Evolutionary conservation across 768 basidiomycete species (phyloP).

Genomic region (Hygrocybe coccinea): DNA sequence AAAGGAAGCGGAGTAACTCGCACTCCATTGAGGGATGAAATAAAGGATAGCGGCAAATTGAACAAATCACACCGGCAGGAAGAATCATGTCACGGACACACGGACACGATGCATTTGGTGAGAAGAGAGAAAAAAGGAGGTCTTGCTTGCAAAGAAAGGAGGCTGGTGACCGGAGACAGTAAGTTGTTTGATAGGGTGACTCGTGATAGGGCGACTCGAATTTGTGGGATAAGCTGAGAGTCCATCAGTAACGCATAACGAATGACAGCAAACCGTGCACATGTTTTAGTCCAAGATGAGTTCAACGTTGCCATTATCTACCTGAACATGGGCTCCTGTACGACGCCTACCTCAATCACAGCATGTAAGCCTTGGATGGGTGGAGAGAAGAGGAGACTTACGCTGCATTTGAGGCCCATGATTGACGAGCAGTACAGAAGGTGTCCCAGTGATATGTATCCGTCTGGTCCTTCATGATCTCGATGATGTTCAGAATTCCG

Average conservation of each 20-base stretch:
- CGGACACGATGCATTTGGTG: too few relatives aligned
- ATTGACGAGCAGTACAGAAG: neutral
- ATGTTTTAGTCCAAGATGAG: neutral
- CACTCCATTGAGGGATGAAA: neutral
- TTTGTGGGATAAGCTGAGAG: neutral
- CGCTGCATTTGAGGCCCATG: neutral
- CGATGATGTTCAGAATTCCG: neutral
- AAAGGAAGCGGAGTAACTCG: neutral
- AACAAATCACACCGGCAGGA: neutral
- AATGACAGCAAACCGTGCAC: neutral
- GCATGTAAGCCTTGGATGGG: neutral
- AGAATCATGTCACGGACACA: too few relatives aligned
- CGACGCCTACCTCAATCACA: neutral
- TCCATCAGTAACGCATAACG: neutral
- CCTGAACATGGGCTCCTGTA: neutral
- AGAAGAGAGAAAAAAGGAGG: too few relatives aligned
- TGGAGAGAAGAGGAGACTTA: neutral
- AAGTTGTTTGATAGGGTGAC: too few relatives aligned
- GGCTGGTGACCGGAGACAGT: too few relatives aligned
- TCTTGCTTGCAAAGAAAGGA: too few relatives aligned
- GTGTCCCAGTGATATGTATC: neutral
- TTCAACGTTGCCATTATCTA: neutral
- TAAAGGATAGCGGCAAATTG: neutral
- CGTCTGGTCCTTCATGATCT: neutral
- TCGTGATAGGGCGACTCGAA: too few relatives aligned